A percentile compares a stretch with the other conserved stretches of the same genome.
Evolutionary conservation across 2,329 filamentous ascomycete species (phyloP).

Genomic region (Fonsecaea pedrosoi): DNA sequence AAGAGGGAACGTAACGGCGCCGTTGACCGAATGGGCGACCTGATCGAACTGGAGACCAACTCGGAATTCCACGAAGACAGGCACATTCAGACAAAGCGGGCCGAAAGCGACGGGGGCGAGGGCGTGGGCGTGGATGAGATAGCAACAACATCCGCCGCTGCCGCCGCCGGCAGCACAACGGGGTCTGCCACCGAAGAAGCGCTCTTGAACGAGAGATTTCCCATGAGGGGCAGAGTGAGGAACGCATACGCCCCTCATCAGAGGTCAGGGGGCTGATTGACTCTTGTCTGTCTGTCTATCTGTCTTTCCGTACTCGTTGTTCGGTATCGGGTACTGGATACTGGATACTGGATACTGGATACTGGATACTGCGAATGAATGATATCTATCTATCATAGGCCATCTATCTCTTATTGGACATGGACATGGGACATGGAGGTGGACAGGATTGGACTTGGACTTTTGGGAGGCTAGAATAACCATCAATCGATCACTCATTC

Average conservation of each 20-base stretch:
- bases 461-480: too few species aligned
- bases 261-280: conserved; percentile 14
- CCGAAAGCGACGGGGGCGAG: not conserved
- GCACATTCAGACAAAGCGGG: not conserved
- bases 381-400: too few species aligned
- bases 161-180: not conserved
- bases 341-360: too few species aligned
- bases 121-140: not conserved
- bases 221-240: conserved; percentile 40
- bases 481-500: too few species aligned
- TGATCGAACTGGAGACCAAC: conserved; percentile 51
- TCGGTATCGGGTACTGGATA: too few species aligned
- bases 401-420: too few species aligned
- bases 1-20: conserved; percentile 26
- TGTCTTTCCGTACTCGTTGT: too few species aligned
- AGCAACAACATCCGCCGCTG: not conserved
- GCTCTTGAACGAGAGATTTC: conserved; percentile 42
- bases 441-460: too few species aligned
- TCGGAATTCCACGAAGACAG: conserved; percentile 20
- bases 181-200: conserved; percentile 35
- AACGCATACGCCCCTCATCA: conserved; percentile 32
- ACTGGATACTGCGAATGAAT: too few species aligned
- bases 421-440: too few species aligned
- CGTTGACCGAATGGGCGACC: conserved; percentile 45
- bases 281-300: too few species aligned